Percentiles rank a stretch among this genome's conserved stretches.
Evolutionary conservation across 75 land plant species (phyloP).

Genomic region (Ceratopteris richardii): DNA sequence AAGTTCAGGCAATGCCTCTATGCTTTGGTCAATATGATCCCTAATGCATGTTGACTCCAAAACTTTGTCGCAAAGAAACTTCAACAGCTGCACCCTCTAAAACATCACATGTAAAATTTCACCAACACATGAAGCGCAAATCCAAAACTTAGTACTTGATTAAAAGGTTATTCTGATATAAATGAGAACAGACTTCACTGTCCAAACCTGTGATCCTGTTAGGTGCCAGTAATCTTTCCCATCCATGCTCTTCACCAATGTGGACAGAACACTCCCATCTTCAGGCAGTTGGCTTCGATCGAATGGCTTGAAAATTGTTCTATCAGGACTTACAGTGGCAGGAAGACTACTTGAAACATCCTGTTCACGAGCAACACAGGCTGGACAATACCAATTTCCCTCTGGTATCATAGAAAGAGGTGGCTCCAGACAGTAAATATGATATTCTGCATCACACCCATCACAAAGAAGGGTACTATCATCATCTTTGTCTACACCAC

Average conservation of each 20-base stretch:
- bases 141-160: not conserved
- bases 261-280: slow-evolving; percentile 25
- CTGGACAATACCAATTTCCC: slow-evolving; percentile 96
- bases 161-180: not conserved
- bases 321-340: not conserved
- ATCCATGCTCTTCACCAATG: slow-evolving; percentile 38
- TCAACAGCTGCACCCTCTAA: slow-evolving; percentile 68
- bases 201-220: slow-evolving; percentile 45
- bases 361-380: slow-evolving; percentile 54
- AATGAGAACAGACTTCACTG: not conserved
- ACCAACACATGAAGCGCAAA: too few relatives aligned
- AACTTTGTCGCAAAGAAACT: slow-evolving; percentile 77
- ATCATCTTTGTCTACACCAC: slow-evolving; percentile 94
- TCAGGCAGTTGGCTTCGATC: slow-evolving; percentile 28
- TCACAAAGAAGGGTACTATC: slow-evolving; percentile 88
- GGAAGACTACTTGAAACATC: slow-evolving; percentile 3
- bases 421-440: slow-evolving; percentile 87
- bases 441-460: slow-evolving; percentile 94
- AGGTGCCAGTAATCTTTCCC: slow-evolving; percentile 85
- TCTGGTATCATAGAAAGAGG: slow-evolving; percentile 92
- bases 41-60: slow-evolving; percentile 50
- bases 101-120: slow-evolving; percentile 5
- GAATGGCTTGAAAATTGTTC: slow-evolving; percentile 15
- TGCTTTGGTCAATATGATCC: slow-evolving; percentile 78
- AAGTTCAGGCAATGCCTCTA: slow-evolving; percentile 48